Base-by-base conservation (phyloP, 345 rosid species). In the Diplotaxis tenuifolia region DNA sequence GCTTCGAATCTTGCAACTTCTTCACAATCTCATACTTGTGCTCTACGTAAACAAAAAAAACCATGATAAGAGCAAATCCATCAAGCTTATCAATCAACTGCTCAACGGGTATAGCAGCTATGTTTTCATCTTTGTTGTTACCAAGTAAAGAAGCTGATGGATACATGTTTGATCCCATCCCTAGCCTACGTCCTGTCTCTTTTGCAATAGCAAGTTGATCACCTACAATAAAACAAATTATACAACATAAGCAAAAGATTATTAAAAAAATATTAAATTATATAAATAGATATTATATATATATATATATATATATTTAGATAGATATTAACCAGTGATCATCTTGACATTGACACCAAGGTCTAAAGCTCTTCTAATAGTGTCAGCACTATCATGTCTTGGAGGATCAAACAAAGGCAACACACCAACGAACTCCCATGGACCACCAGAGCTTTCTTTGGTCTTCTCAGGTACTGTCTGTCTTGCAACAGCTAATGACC, bases 331-430 rank as follows among this genome's bases (percentile, higher is more conserved):
- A 38, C 45, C 45, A 38, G 54, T 47, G 9, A 47, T 47, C 54
- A 47, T 47, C 54, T 47, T 47, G 54, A 47, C 54, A 21, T 47
- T 47, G 54, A 47, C 54, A 47, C 54, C 54, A 8, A 47, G 54
- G 21, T 47, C 54, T 47, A 47, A 47, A 0, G 54, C 54, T 47
- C 54, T 47, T 16, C 54, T 47, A 2, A 47, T 47, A 10, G 54
- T 47, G 4, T 47, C 54, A 15, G 54, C 54, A 47, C 54, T 47
- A 47, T 47, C 54, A 47, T 47, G 54, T 16, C 54, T 47, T 7
- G 54, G 54, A 47, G 54, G 54, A 47, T 47, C 54, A 47, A 47
- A 47, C 54, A 47, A 16, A 47, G 54, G 54, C 54, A 47, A 47
- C 54, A 47, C 54, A 47, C 54, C 54, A 47, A 47, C 54, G 20